These are phyloP conservation scores for Amanita molliuscula DNA, from an alignment of 768 basidiomycete genomes.

Conservation along the genomic window DNA sequence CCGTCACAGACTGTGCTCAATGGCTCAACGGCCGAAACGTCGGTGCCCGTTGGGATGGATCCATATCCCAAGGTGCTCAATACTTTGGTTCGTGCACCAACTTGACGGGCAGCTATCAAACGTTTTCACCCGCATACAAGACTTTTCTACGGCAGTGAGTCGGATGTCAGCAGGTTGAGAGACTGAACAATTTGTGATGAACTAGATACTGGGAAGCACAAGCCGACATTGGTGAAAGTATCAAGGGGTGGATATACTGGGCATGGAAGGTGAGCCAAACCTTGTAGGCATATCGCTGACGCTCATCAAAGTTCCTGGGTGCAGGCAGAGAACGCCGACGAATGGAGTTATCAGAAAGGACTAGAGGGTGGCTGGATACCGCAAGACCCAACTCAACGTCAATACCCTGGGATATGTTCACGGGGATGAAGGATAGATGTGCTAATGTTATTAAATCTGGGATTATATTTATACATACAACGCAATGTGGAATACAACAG, in stretches of 20 bases:
- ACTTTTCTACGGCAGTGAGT: slow-evolving; percentile 48
- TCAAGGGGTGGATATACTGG: slow-evolving; percentile 70
- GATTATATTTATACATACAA: slow-evolving; percentile 7
- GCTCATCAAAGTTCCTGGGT: not conserved
- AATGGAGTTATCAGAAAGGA: slow-evolving; percentile 71
- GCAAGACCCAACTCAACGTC: slow-evolving; percentile 50
- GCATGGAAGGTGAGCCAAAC: slow-evolving; percentile 55
- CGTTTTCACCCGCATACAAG: slow-evolving; percentile 55
- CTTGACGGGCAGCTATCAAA: slow-evolving; percentile 47
- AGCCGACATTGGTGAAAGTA: slow-evolving; percentile 59
- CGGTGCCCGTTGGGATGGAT: slow-evolving; percentile 63
- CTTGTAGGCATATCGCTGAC: not conserved
- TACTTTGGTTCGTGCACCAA: slow-evolving; percentile 52
- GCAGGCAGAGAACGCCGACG: slow-evolving; percentile 57
- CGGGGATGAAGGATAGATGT: slow-evolving; percentile 8
- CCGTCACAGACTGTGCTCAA: slow-evolving; percentile 62
- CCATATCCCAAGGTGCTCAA: slow-evolving; percentile 26
- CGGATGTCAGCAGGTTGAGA: not conserved
- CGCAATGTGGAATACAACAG: not conserved
- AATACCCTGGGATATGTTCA: slow-evolving; percentile 55
- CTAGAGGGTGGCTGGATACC: slow-evolving; percentile 74
- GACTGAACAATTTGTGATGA: not conserved
- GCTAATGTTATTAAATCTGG: slow-evolving; percentile 1
- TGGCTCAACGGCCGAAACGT: slow-evolving; percentile 74
- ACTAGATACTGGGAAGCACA: slow-evolving; percentile 73